Evolutionary conservation across 257 asterid species (phyloP).

Genomic region (Parsonsia alboflavescens): DNA sequence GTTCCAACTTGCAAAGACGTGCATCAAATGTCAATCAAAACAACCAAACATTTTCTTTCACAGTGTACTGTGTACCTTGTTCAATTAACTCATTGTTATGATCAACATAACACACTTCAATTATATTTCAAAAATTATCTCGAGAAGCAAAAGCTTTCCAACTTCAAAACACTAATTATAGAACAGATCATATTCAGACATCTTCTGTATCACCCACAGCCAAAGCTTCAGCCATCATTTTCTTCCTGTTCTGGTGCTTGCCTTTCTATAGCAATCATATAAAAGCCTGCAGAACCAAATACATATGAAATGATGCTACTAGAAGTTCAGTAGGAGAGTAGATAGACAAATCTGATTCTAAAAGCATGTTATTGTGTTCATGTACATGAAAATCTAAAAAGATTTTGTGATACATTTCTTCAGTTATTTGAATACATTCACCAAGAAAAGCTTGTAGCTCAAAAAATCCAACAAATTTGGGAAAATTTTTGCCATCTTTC

Average conservation of each 20-base stretch:
- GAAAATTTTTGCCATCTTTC: background rate
- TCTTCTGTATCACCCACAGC: constrained; percentile 43
- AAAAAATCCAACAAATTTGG: background rate
- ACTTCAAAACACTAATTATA: background rate
- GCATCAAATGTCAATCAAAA: background rate
- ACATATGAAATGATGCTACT: background rate
- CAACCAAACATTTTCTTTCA: no score
- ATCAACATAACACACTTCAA: background rate
- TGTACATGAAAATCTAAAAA: background rate
- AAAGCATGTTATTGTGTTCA: background rate
- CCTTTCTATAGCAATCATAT: constrained; percentile 85
- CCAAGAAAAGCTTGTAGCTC: background rate
- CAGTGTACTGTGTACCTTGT: background rate
- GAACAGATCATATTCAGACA: constrained; percentile 9
- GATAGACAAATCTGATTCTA: background rate
- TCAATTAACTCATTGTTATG: background rate
- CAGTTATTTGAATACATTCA: background rate
- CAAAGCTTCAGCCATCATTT: constrained; percentile 56
- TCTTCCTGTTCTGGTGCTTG: constrained; percentile 72
- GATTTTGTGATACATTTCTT: background rate
- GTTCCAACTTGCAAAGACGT: background rate
- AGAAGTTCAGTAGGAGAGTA: background rate
- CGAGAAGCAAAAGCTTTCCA: no score
- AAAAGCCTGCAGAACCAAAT: constrained; percentile 46
- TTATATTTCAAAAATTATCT: background rate